Percentiles rank a stretch among this genome's conserved stretches.
Conservation (phyloP, 345 rosid species). For the Pugionium dolabratum region DNA sequence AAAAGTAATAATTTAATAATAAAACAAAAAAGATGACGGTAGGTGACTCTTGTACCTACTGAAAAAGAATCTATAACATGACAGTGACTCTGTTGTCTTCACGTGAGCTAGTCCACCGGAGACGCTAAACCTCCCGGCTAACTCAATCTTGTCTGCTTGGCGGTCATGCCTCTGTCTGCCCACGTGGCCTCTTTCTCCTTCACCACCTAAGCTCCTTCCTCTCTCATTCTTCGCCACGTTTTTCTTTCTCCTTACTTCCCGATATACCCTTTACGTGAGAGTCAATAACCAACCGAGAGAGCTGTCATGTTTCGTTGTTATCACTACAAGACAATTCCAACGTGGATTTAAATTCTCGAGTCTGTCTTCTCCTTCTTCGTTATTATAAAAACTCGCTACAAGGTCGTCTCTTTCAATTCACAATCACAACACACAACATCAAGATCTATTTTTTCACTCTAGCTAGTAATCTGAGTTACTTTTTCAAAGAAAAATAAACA, state of each 20-base stretch:
- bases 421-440: not conserved
- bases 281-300: too few relatives aligned
- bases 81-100: not conserved
- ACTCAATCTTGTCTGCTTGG: conserved; percentile 37
- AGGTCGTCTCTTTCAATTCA: too few relatives aligned
- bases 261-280: not conserved
- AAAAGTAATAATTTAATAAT: conserved; percentile 21
- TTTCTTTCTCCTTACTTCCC: conserved; percentile 5
- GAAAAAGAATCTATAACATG: conserved; percentile 21
- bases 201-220: conserved; percentile 39
- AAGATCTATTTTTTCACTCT: not conserved
- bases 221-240: conserved; percentile 40
- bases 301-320: too few relatives aligned
- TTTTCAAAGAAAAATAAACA: not conserved
- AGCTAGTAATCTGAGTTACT: too few relatives aligned
- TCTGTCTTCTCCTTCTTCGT: too few relatives aligned
- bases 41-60: conserved; percentile 39
- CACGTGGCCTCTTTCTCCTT: conserved; percentile 35
- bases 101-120: conserved; percentile 33
- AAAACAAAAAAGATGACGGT: conserved; percentile 5
- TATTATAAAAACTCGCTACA: too few relatives aligned
- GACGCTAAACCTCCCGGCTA: conserved; percentile 38
- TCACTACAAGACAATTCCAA: too few relatives aligned
- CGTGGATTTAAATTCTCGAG: too few relatives aligned
- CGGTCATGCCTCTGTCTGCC: conserved; percentile 25